These are phyloP conservation scores for Kingdonia uniflora DNA, from an alignment of 164 flowering plant genomes.

Conservation along the genomic window DNA sequence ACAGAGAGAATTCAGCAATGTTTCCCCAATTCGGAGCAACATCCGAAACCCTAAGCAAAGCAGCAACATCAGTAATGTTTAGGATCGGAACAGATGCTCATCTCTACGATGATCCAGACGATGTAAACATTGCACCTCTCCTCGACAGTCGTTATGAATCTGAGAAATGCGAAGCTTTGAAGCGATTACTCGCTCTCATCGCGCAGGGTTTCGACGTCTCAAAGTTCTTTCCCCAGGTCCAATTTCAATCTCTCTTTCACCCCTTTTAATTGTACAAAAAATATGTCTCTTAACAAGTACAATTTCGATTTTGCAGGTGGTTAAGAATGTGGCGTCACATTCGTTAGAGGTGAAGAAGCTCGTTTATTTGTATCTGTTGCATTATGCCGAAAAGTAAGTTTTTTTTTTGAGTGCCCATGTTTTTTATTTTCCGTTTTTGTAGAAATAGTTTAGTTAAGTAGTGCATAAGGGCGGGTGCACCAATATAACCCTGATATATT, in stretches of 20 bases:
- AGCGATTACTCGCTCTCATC: slow-evolving; percentile 92
- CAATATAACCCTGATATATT: too few species aligned
- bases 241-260: not conserved
- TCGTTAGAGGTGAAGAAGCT: slow-evolving; percentile 96
- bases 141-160: slow-evolving; percentile 93
- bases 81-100: slow-evolving; percentile 98
- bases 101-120: slow-evolving; percentile 99
- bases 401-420: too few species aligned
- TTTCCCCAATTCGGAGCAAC: slow-evolving; percentile 85
- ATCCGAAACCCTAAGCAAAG: slow-evolving; percentile 83
- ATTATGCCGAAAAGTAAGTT: slow-evolving; percentile 95
- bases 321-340: slow-evolving; percentile 88
- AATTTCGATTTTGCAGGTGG: slow-evolving; percentile 94
- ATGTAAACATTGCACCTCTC: slow-evolving; percentile 77
- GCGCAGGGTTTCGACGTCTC: slow-evolving; percentile 96
- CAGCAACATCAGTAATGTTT: slow-evolving; percentile 84
- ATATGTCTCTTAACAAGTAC: too few species aligned
- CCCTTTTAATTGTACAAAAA: not conserved
- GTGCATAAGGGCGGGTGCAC: too few species aligned
- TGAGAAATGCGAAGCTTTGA: slow-evolving; percentile 91
- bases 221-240: slow-evolving; percentile 96
- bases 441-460: too few species aligned
- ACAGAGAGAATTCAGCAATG: slow-evolving; percentile 44
- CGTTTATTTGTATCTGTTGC: slow-evolving; percentile 86
- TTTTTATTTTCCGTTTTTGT: too few species aligned